Base-by-base conservation (phyloP, 768 basidiomycete species). In the Lentinus tigrinus region DNA sequence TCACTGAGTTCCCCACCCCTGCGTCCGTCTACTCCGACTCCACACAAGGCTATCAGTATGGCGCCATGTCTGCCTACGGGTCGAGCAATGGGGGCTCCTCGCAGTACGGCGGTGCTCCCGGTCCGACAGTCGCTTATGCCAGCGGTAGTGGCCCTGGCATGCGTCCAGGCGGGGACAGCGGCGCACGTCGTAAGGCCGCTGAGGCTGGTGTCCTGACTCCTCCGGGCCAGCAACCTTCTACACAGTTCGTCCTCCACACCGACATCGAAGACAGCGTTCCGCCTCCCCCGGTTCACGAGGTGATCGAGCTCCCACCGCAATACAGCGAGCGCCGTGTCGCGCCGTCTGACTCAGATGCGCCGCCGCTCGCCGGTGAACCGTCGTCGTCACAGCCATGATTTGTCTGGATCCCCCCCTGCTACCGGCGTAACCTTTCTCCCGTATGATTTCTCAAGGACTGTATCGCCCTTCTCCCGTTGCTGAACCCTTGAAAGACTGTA, bases 291-390 rank as follows among this genome's bases (percentile, higher is more conserved):
- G 51, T 14, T n/a, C 38, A 42, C 24, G 51, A 52, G 40, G 51
- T 52, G 21, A 78, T 90, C 6, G 89, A 91, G 71, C 77, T 90
- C n/a, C 89, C 89, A 26, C 89, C 89, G 16, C 84, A 84, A 67
- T 91, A 91, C 66, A 78, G 78, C 24, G 85, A 83, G 59, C 74
- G 80, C 36, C 78, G 78, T 19, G 39, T 38, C 14, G 34, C 36
- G 14, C 47, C 46, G 6, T 47, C 46, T 6, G 19, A 14, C n/a
- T 21, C 46, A 26, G 26, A 14, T 5, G 9, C 46, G 19, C 31
- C 1, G 3, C 31, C 31, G 31, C 31, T 11, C 31, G 31, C 31
- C 31, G 31, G 31, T 11, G 31, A 31, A 6, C 31, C 11, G 7
- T 31, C 31, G 6, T 31, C 31, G 31, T 7, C 31, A 31, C 31